Conservation (phyloP, 2,329 filamentous ascomycete species). For the Curvularia sp. region DNA sequence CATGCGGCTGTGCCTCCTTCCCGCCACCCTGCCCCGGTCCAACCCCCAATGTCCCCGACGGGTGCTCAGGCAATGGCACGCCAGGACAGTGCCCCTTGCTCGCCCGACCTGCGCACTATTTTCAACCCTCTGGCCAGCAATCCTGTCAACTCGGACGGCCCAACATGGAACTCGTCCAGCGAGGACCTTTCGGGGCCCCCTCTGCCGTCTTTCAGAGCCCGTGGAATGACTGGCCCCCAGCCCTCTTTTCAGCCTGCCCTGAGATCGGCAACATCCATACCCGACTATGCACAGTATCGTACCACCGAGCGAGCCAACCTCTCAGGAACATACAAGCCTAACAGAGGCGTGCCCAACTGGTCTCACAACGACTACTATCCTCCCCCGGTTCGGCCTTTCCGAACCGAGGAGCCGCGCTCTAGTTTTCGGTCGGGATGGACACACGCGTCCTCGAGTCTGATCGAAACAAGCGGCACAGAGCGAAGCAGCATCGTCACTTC, state of each 20-base stretch:
- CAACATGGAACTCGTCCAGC: slow-evolving; percentile 32
- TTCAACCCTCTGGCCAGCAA: slow-evolving; percentile 48
- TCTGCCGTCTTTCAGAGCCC: slow-evolving; percentile 29
- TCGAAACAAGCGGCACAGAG: slow-evolving; percentile 71
- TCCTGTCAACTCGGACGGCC: slow-evolving; percentile 36
- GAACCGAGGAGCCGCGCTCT: slow-evolving; percentile 57
- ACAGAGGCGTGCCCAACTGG: slow-evolving; percentile 47
- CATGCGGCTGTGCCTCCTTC: slow-evolving; percentile 41
- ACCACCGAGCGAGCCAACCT: slow-evolving; percentile 38
- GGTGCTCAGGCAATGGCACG: slow-evolving; percentile 34
- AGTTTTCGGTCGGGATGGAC: slow-evolving; percentile 68
- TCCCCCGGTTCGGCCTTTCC: slow-evolving; percentile 38
- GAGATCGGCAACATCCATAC: slow-evolving; percentile 48
- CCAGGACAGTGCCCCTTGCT: slow-evolving; percentile 34
- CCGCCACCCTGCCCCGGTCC: slow-evolving; percentile 33
- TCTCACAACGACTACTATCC: slow-evolving; percentile 45
- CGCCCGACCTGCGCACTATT: slow-evolving; percentile 42
- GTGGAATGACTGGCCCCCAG: slow-evolving; percentile 46
- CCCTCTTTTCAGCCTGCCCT: slow-evolving; percentile 37
- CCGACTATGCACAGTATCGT: slow-evolving; percentile 45
- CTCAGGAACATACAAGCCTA: slow-evolving; percentile 47
- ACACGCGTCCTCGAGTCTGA: slow-evolving; percentile 62
- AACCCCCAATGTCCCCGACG: slow-evolving; percentile 35
- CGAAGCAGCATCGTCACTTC: slow-evolving; percentile 83
- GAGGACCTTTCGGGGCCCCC: slow-evolving; percentile 32